A percentile compares a stretch with the other conserved stretches of the same genome.
Conservation (phyloP, 441 rosid genomes). For the Cnidoscolus chayamansa region DNA sequence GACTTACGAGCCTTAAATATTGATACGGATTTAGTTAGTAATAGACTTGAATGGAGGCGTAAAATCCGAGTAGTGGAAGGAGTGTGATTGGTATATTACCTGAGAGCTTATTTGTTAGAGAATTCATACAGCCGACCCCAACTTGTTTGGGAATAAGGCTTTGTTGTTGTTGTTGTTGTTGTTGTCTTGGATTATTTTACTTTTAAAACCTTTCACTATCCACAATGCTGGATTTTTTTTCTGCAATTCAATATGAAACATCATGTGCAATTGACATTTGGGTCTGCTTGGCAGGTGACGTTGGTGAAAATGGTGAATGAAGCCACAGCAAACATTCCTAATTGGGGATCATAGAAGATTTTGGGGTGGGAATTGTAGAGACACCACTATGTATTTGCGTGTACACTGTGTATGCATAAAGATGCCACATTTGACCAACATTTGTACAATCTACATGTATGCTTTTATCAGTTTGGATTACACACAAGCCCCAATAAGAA, state of each 20-base stretch:
- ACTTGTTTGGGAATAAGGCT: too few species aligned
- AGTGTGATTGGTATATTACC: too few species aligned
- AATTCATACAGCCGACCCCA: too few species aligned
- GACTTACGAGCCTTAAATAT: too few species aligned
- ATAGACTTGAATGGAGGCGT: too few species aligned
- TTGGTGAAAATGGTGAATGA: constrained; percentile 86
- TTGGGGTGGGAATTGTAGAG: neutral
- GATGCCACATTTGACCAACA: neutral
- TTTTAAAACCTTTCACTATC: neutral
- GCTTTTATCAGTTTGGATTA: neutral
- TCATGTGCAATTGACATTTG: neutral
- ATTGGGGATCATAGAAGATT: constrained; percentile 48
- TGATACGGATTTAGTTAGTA: too few species aligned
- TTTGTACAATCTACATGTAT: constrained; percentile 12
- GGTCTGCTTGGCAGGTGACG: constrained; percentile 50
- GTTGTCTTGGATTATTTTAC: neutral
- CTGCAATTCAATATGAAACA: neutral
- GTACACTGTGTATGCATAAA: neutral
- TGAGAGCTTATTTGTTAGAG: too few species aligned
- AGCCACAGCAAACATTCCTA: constrained; percentile 77
- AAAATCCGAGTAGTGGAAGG: too few species aligned
- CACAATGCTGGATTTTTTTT: neutral
- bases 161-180: too few species aligned
- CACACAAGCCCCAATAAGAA: neutral
- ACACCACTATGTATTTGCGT: neutral